A percentile compares a stretch with the other conserved stretches of the same genome.
These are phyloP conservation scores for Podila horticola DNA, from an alignment of 192 early-diverging fungal genomes.

Conservation along the genomic window DNA sequence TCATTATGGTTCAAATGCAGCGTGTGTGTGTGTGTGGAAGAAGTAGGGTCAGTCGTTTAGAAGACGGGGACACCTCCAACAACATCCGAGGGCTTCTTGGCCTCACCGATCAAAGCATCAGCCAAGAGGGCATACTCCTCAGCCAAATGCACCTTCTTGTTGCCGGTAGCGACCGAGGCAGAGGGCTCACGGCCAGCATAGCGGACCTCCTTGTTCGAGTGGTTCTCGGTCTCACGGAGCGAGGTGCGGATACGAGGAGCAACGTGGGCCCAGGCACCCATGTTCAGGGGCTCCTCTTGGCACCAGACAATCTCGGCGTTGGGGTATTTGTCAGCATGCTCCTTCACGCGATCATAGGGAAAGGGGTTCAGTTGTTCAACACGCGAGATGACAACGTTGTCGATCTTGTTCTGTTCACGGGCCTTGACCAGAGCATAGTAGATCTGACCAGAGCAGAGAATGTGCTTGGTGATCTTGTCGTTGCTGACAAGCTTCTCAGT, in stretches of 20 bases:
- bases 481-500: slow-evolving; percentile 79
- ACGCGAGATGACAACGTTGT: slow-evolving; percentile 91
- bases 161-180: slow-evolving; percentile 89
- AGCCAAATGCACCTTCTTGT: slow-evolving; percentile 94
- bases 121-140: slow-evolving; percentile 81
- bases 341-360: slow-evolving; percentile 91
- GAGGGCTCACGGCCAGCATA: slow-evolving; percentile 88
- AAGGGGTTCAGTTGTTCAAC: slow-evolving; percentile 96
- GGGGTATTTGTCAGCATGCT: slow-evolving; percentile 90
- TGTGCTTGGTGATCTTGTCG: slow-evolving; percentile 89
- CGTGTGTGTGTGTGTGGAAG: no score
- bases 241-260: slow-evolving; percentile 88
- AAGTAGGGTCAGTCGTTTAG: slow-evolving; percentile 4
- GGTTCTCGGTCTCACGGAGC: slow-evolving; percentile 76
- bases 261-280: slow-evolving; percentile 91
- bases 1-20: no score
- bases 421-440: slow-evolving; percentile 94
- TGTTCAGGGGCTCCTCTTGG: slow-evolving; percentile 97
- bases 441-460: slow-evolving; percentile 97
- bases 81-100: slow-evolving; percentile 72
- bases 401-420: slow-evolving; percentile 89
- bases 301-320: slow-evolving; percentile 92
- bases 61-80: slow-evolving; percentile 78
- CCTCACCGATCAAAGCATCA: slow-evolving; percentile 76
- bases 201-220: slow-evolving; percentile 59